Base-by-base conservation (phyloP, 1,284 basidiomycete genomes). In the Ganoderma lingzhi region DNA sequence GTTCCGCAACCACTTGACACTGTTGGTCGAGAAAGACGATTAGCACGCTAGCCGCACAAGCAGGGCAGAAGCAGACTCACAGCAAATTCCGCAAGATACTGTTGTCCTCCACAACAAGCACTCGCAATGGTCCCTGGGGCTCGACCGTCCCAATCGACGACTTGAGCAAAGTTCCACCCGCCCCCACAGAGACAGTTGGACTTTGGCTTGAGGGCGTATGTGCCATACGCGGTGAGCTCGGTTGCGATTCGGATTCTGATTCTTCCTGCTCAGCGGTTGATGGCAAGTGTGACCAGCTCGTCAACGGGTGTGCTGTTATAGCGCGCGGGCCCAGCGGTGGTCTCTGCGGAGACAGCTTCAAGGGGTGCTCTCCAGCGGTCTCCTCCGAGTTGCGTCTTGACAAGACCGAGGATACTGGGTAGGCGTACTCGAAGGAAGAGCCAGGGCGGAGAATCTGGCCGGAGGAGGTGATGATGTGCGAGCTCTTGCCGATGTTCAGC, bases 101-200 rank as follows among this genome's bases (percentile, higher is more conserved):
- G 76, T 96, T 96, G 76, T 96, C 94, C 80, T 96, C 95, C 2
- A 96, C 93, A 2, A 96, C 90, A 65, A 96, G 82, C 10, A 96
- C 89, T 61, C 89, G 86, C 66, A 90, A 84, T 9, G 79, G 80
- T 65, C 81, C 82, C 35, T 78, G 77, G 19, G 76, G 77, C 35
- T 84, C 81, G 45, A 86, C 73, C 58, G 87, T 76, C 37, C 86
- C 83, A n/a, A 90, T 76, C 0, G 91, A 89, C 4, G 88, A 85
- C 78, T 85, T 88, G 58, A 93, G 78, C 41, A 93, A 76, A 3
- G 87, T 89, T 10, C 90, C 92, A 8, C 86, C 86, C 9, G 83
- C 78, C 14, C 89, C 90, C 48, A 92, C 80, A 2, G 84, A 79
- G 23, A 93, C 83, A 5, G 87, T 88, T 19, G 87, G 82, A 48